These are phyloP conservation scores for Stachybotrys chlorohalonatus DNA, from an alignment of 2,329 filamentous ascomycete genomes.

Conservation along the genomic window DNA sequence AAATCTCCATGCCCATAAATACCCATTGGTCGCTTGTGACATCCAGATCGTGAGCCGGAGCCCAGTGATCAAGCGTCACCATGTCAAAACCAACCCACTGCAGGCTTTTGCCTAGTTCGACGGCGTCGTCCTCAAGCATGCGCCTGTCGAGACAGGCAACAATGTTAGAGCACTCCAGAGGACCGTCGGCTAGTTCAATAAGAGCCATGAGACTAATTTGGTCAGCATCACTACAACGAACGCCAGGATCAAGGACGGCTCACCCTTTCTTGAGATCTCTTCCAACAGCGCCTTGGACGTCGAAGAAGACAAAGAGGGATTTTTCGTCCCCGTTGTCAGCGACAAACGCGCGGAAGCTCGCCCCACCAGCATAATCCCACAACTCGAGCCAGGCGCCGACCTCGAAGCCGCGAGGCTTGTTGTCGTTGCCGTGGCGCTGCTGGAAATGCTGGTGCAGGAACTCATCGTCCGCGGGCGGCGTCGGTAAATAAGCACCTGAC, in stretches of 20 bases:
- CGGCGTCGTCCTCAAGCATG: conserved; percentile 51
- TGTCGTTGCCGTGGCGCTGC: conserved; percentile 17
- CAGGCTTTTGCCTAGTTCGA: conserved; percentile 68
- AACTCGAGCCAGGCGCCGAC: conserved; percentile 64
- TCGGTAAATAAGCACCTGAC: conserved; percentile 60
- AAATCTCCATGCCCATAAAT: conserved; percentile 83
- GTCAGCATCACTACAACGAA: background rate
- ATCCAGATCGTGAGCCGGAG: conserved; percentile 44
- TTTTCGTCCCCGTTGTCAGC: conserved; percentile 60
- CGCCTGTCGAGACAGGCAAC: conserved; percentile 73
- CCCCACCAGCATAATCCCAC: conserved; percentile 78
- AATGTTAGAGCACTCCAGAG: conserved; percentile 68
- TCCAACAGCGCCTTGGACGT: conserved; percentile 55
- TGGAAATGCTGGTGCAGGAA: conserved; percentile 21
- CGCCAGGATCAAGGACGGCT: conserved; percentile 21
- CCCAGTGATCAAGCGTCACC: conserved; percentile 72
- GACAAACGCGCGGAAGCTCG: conserved; percentile 80
- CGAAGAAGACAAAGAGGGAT: conserved; percentile 83
- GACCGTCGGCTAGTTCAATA: conserved; percentile 74
- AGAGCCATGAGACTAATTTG: conserved; percentile 67
- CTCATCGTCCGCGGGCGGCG: conserved; percentile 43
- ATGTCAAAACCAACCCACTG: conserved; percentile 91
- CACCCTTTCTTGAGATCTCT: conserved; percentile 83
- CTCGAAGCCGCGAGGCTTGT: conserved; percentile 19
- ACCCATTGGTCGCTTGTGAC: conserved; percentile 72